Evolutionary conservation across 202 grass and related monocot genomes (phyloP), one percentile per base, ranked within the genome.

Genomic region (Elaeis oleifera): DNA sequence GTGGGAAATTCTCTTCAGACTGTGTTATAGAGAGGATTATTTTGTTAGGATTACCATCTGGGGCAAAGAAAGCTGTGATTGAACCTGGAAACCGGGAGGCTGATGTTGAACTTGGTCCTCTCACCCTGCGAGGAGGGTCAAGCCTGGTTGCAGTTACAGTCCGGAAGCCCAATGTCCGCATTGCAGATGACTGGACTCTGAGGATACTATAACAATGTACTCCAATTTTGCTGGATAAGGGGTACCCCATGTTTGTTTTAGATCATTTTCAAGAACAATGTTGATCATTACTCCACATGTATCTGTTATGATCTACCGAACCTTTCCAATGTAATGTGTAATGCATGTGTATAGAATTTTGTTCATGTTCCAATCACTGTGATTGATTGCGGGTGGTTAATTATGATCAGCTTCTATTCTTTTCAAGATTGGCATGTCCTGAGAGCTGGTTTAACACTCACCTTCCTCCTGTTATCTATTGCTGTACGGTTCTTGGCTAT

Each of bases 11-110:
- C 71, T 80, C 81, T 4, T 78, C 79, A 4, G 81, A 79, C 1
- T 85, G 91, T 75, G 66, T 85, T 59, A 59, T 96, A 67, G 91
- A 96, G 77, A 82, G 91, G 74, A 73, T 96, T 67, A 83, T 96
- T 68, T 29, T 96, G 18, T 74, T 96, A 15, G 87, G 91, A 24
- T 80, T 88, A 65, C 60, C 73, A 49, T 79, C 78, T 0, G 80
- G 79, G 52, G 75, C 72, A 65, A 90, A 90, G 79, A 96, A 85
- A 69, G 91, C 87, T 31, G 64, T 90, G 36, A 67, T 88, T 71
- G 81, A 85, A 64, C 86, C 85, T 51, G 90, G 76, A 75, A 96
- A 88, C 58, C 51, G 51, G 16, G 78, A 88, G 75, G 68, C 66
- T 56, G 81, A 79, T 62, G 80, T 96, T 44, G 87, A 88, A 69